Evolutionary conservation across 2,329 filamentous ascomycete genomes (phyloP).

Genomic region (Amphichorda felina): DNA sequence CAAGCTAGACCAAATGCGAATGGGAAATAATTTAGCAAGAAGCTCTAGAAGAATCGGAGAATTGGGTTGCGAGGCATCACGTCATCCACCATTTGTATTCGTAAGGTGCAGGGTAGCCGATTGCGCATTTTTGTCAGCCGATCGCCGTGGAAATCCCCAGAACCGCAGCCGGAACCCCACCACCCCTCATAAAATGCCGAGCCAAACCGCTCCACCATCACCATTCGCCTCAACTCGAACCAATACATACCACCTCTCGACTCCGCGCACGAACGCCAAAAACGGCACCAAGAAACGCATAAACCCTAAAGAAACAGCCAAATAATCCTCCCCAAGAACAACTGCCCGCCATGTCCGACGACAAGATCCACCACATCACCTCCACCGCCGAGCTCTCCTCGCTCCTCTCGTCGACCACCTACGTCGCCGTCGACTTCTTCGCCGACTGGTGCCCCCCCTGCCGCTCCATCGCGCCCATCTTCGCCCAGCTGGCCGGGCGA

Average conservation of each 20-base stretch:
- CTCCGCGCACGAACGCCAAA: no score
- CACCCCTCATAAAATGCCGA: no score
- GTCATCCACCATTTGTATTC: no score
- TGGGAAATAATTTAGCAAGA: no score
- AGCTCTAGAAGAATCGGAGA: no score
- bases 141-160: constrained; percentile 1
- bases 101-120: neutral
- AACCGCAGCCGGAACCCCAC: neutral
- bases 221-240: no score
- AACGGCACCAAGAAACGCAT: neutral
- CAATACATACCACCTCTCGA: no score
- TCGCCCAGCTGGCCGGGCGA: constrained; percentile 16
- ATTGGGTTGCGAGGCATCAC: no score
- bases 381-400: constrained; percentile 19
- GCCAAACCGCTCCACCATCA: no score
- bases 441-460: constrained; percentile 40
- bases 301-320: neutral
- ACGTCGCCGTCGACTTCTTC: constrained; percentile 35
- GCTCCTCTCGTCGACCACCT: constrained; percentile 24
- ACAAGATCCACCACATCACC: constrained; percentile 16
- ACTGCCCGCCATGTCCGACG: constrained; percentile 9
- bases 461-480: constrained; percentile 33
- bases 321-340: neutral
- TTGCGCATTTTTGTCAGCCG: neutral
- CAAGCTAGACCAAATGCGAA: no score